A percentile compares a stretch with the other conserved stretches of the same genome.
These are phyloP conservation scores for Fulvia fulva DNA, from an alignment of 2,329 filamentous ascomycete species.

Conservation along the genomic window DNA sequence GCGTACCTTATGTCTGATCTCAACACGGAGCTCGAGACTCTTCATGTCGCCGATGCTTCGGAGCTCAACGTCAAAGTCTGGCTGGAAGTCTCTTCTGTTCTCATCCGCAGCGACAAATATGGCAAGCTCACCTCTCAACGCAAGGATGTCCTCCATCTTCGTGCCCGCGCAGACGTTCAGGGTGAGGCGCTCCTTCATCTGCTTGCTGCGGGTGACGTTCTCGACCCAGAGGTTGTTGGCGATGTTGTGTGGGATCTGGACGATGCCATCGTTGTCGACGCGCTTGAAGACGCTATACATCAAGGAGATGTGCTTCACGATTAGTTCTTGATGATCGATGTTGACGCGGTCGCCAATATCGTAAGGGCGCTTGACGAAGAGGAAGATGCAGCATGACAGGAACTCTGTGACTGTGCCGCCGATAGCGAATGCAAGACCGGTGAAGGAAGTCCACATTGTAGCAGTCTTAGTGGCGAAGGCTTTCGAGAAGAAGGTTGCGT, in stretches of 20 bases:
- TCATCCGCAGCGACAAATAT: constrained; percentile 30
- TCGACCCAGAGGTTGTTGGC: constrained; percentile 38
- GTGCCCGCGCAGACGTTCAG: constrained; percentile 29
- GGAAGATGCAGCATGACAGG: constrained; percentile 92
- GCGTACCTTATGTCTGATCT: constrained; percentile 31
- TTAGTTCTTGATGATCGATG: constrained; percentile 24
- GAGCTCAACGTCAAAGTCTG: constrained; percentile 34
- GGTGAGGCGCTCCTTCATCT: constrained; percentile 34
- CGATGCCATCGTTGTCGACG: constrained; percentile 27
- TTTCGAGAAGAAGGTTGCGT: constrained; percentile 32
- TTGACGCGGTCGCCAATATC: constrained; percentile 48
- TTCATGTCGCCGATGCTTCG: constrained; percentile 30
- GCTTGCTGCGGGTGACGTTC: constrained; percentile 35
- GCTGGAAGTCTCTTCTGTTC: constrained; percentile 36
- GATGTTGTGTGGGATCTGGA: constrained; percentile 35
- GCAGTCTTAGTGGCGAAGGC: constrained; percentile 25
- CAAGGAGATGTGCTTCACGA: constrained; percentile 32
- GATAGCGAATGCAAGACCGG: constrained; percentile 75
- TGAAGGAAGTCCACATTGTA: constrained; percentile 21
- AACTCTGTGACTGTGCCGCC: constrained; percentile 91
- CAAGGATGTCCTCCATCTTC: constrained; percentile 32
- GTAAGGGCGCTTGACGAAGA: constrained; percentile 95
- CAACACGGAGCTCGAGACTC: constrained; percentile 32
- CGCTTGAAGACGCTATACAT: constrained; percentile 34
- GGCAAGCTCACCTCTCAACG: constrained; percentile 28